A percentile compares a stretch with the other conserved stretches of the same genome.
These are phyloP conservation scores for Fusarium illudens DNA, from an alignment of 2,329 filamentous ascomycete genomes.

Conservation along the genomic window DNA sequence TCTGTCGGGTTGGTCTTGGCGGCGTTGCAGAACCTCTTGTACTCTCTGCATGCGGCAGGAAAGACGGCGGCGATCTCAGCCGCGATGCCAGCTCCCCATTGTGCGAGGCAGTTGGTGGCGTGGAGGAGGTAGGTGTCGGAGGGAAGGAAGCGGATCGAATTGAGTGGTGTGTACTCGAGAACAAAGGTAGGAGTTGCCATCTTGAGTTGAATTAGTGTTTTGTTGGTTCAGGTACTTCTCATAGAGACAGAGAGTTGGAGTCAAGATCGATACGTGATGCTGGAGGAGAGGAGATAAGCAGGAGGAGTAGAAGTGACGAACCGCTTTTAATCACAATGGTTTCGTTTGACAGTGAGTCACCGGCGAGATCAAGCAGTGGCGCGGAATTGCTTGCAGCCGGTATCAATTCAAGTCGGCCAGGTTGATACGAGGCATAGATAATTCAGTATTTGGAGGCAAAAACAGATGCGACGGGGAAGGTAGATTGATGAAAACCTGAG, in stretches of 20 bases:
- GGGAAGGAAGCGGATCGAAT: constrained; percentile 20
- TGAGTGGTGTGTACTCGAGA: constrained; percentile 22
- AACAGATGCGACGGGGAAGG: too few relatives aligned
- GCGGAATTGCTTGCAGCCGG: neutral
- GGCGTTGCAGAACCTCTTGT: constrained; percentile 38
- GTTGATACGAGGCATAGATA: neutral
- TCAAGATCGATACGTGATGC: too few relatives aligned
- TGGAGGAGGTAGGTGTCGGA: constrained; percentile 41
- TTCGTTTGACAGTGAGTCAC: neutral
- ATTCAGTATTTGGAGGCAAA: neutral
- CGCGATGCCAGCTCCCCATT: constrained; percentile 45
- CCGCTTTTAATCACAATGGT: neutral
- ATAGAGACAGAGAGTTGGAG: neutral
- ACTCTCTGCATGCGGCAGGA: constrained; percentile 36
- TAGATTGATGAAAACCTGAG: neutral
- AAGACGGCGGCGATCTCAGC: constrained; percentile 40
- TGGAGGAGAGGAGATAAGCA: neutral
- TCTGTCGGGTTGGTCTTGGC: constrained; percentile 16
- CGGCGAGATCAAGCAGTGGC: neutral
- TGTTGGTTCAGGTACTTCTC: neutral
- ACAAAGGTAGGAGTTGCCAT: constrained; percentile 21
- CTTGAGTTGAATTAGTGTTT: neutral
- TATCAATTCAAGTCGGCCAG: neutral
- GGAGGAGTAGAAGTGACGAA: neutral
- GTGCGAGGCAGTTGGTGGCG: constrained; percentile 44